These are phyloP conservation scores for Mimosa pudica DNA, from an alignment of 306 rosid species.

Conservation along the genomic window DNA sequence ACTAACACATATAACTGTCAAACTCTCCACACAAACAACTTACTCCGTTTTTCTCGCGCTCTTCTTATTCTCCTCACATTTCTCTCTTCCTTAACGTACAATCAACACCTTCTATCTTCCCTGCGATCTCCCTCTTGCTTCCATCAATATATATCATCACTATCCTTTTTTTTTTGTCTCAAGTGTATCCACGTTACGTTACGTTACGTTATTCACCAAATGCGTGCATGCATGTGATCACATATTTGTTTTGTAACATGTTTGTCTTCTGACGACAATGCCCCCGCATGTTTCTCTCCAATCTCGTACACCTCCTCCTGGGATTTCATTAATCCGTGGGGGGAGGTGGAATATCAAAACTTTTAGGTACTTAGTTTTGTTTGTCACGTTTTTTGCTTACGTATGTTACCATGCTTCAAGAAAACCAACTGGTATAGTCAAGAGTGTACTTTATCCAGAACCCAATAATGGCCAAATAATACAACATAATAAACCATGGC, in stretches of 20 bases:
- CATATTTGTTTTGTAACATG: background rate
- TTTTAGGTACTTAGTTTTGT: conserved; percentile 58
- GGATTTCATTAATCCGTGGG: conserved; percentile 54
- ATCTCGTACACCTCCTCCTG: conserved; percentile 56
- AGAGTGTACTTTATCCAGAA: conserved; percentile 67
- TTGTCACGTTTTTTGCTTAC: conserved; percentile 71
- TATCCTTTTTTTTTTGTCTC: background rate
- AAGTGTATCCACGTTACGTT: too few species aligned
- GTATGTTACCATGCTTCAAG: conserved; percentile 79
- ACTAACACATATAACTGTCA: conserved; percentile 32
- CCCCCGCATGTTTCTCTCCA: conserved; percentile 27
- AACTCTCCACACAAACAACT: background rate
- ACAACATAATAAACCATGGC: conserved; percentile 39
- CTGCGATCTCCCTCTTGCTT: background rate
- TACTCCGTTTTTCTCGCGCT: conserved; percentile 53
- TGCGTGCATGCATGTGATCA: background rate
- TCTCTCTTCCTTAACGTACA: background rate
- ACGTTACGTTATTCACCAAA: background rate
- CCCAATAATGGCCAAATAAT: conserved; percentile 1
- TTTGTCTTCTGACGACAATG: conserved; percentile 10
- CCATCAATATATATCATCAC: background rate
- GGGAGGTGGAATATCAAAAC: conserved; percentile 55
- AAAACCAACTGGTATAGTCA: conserved; percentile 72
- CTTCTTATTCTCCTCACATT: background rate
- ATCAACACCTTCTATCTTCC: background rate